Percentiles rank a stretch among this genome's conserved stretches.
Evolutionary conservation across 345 rosid genomes (phyloP).

Genomic region (Eucalyptus camaldulensis): DNA sequence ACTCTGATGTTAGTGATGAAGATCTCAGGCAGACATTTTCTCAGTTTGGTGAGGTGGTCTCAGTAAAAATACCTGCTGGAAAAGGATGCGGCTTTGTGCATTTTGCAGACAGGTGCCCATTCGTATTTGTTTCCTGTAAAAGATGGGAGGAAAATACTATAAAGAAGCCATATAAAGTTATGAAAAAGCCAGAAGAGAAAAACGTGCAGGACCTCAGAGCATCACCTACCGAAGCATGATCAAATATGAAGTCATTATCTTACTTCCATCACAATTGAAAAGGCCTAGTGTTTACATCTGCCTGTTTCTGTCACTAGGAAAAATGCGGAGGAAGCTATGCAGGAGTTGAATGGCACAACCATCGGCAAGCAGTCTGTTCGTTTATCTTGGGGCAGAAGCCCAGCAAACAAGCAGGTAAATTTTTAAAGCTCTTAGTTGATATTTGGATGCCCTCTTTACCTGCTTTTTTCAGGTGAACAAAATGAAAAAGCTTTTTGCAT

Average conservation of each 20-base stretch:
- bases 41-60: constrained; percentile 76
- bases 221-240: background rate
- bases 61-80: constrained; percentile 90
- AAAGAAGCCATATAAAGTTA: background rate
- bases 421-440: background rate
- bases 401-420: constrained; percentile 71
- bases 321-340: constrained; percentile 77
- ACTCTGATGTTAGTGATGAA: constrained; percentile 71
- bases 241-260: background rate
- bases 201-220: background rate
- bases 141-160: background rate
- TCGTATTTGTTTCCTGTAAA: background rate
- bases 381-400: constrained; percentile 93
- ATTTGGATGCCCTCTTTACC: background rate
- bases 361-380: constrained; percentile 93
- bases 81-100: constrained; percentile 97
- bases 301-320: constrained; percentile 27
- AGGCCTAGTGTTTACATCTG: background rate
- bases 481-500: background rate
- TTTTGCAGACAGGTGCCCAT: constrained; percentile 50
- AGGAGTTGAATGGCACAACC: constrained; percentile 58
- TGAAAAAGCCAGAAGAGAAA: background rate
- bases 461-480: background rate
- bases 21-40: constrained; percentile 80
- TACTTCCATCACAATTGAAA: background rate